Evolutionary conservation across 768 basidiomycete genomes (phyloP), one percentile per base, ranked within the genome.

Genomic region (Tylopilus subfusipes): DNA sequence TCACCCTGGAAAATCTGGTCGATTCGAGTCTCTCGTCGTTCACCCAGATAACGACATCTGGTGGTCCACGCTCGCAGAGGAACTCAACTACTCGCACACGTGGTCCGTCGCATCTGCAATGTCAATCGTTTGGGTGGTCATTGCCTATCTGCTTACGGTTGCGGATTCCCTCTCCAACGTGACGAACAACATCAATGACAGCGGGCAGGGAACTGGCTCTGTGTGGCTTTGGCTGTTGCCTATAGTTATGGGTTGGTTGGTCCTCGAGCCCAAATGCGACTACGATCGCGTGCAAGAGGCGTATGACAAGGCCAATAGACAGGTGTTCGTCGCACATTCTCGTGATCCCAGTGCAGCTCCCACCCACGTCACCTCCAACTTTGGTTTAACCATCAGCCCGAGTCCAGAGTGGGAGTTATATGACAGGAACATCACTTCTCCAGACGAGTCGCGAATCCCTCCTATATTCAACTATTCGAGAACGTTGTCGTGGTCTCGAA

Each of bases 221-320:
- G 60, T 73, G 16, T 79, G 75, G 76, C 57, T 78, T 8, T 79
- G 76, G 75, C 66, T 78, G 19, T 38, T 78, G 9, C 69, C 77
- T 0, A 56, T 78, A 5, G 71, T 76, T 11, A 58, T 73, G 4
- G 73, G 75, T 5, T 78, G 76, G 73, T 58, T 78, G 9, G 66
- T 75, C 45, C 55, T 77, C 8, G 73, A 75, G 0, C 75, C 76
- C 0, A 72, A 76, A 53, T 74, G 73, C 46, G 72, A 76, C 55
- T 63, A 66, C 4, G 31, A 40, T 2, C 69, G 73, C 11, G 62
- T 78, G 18, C 52, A 52, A 2, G 47, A 56, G 4, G 60, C 56
- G 18, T 64, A 62, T 30, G 1, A 53, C 29, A 55, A 48, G 45
- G 63, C 63, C 2, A 64, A 63, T 11, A 42, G 24, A 45, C 42